Evolutionary conservation across 2,329 filamentous ascomycete genomes (phyloP).

Genomic region (Pseudogymnoascus sp.): DNA sequence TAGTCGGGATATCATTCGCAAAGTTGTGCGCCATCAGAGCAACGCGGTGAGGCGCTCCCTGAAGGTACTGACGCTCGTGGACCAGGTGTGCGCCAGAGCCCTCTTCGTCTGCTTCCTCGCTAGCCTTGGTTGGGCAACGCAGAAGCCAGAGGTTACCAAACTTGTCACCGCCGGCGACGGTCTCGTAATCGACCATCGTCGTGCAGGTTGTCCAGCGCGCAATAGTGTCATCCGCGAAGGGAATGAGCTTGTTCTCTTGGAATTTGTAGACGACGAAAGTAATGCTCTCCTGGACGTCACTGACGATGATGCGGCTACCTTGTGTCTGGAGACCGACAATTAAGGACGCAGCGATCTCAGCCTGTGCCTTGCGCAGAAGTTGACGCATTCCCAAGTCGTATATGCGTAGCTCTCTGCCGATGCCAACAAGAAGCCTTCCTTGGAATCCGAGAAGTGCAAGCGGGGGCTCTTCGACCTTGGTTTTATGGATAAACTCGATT

Average conservation of each 20-base stretch:
- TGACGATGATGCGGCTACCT: slow-evolving; percentile 83
- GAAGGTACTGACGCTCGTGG: slow-evolving; percentile 83
- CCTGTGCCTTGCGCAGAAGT: slow-evolving; percentile 84
- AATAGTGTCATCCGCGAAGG: slow-evolving; percentile 86
- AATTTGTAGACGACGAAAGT: slow-evolving; percentile 92
- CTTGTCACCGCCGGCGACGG: slow-evolving; percentile 88
- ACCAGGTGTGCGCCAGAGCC: slow-evolving; percentile 84
- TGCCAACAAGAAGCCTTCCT: slow-evolving; percentile 77
- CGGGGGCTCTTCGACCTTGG: slow-evolving; percentile 81
- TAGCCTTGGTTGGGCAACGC: slow-evolving; percentile 77
- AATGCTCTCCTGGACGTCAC: slow-evolving; percentile 86
- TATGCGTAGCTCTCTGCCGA: slow-evolving; percentile 74
- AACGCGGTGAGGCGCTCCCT: slow-evolving; percentile 79
- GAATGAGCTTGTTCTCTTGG: slow-evolving; percentile 82
- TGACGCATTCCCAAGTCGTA: slow-evolving; percentile 94
- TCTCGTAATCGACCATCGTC: slow-evolving; percentile 96
- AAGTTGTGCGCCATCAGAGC: slow-evolving; percentile 84
- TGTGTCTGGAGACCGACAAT: slow-evolving; percentile 86
- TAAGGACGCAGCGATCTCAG: slow-evolving; percentile 69
- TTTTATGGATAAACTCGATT: slow-evolving; percentile 94
- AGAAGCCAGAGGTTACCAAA: slow-evolving; percentile 96
- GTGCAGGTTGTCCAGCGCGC: slow-evolving; percentile 86
- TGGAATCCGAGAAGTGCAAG: slow-evolving; percentile 90
- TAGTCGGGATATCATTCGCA: slow-evolving; percentile 85
- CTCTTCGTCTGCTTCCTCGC: slow-evolving; percentile 85